phyloP scores from a whole-genome alignment of 805 yeast genomes.

The Sungouiozyma intestinalis region DNA sequence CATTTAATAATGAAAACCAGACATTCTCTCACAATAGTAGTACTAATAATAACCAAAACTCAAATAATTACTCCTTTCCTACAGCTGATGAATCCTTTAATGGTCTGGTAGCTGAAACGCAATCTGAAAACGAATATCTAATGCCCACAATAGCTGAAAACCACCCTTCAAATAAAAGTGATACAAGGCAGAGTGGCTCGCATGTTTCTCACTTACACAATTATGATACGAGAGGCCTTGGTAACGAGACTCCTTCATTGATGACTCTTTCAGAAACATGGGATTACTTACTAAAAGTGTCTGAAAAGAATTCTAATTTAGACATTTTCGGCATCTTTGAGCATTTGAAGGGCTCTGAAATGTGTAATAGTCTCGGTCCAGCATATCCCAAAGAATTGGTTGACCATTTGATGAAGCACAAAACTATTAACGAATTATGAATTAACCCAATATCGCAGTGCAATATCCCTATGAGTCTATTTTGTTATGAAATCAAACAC shows the following conservation, averaged over 20 bases:
- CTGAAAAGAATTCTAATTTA: conserved; percentile 35
- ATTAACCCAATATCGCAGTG: not conserved
- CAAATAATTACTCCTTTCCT: conserved; percentile 22
- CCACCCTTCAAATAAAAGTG: conserved; percentile 1
- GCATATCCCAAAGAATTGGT: conserved; percentile 22
- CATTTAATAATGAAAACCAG: too few species aligned
- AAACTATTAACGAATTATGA: not conserved
- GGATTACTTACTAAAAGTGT: conserved; percentile 58
- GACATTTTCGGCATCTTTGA: conserved; percentile 52
- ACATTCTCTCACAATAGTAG: too few species aligned
- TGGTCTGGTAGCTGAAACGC: conserved; percentile 9
- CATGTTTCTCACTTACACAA: conserved; percentile 1
- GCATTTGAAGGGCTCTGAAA: conserved; percentile 50
- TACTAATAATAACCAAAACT: conserved; percentile 1
- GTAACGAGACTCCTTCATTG: conserved; percentile 23
- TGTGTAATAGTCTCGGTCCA: conserved; percentile 67
- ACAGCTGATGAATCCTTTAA: conserved; percentile 18
- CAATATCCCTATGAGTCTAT: too few species aligned
- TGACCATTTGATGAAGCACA: conserved; percentile 6
- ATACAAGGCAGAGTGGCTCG: not conserved
- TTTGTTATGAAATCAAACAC: not conserved
- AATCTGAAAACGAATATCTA: not conserved
- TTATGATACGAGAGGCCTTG: conserved; percentile 28
- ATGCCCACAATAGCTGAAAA: not conserved
- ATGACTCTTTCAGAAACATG: conserved; percentile 72